These are phyloP conservation scores for Capsicum pubescens DNA, from an alignment of 257 asterid genomes.

Conservation along the genomic window DNA sequence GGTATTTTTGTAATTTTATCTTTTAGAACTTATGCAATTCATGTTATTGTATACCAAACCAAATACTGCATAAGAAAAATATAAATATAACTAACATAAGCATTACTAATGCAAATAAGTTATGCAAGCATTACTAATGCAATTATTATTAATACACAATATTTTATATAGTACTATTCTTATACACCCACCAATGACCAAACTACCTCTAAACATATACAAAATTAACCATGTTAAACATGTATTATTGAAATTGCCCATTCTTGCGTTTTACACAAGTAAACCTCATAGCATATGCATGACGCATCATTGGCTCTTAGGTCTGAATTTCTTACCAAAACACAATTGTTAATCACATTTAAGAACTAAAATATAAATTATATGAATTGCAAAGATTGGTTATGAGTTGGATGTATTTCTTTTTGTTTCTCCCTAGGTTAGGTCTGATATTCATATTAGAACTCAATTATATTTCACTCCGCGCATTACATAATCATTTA, in stretches of 20 bases:
- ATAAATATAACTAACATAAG: no score
- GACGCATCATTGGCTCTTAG: background rate
- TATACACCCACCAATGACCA: no score
- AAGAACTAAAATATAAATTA: background rate
- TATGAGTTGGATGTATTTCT: background rate
- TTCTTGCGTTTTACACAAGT: background rate
- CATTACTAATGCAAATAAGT: no score
- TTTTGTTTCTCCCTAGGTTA: no score
- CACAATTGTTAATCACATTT: constrained; percentile 6
- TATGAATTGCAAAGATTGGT: background rate
- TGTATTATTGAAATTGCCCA: background rate
- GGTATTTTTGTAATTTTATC: no score
- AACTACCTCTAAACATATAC: background rate
- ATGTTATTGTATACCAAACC: no score
- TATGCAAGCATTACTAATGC: no score
- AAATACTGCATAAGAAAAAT: no score
- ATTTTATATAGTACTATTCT: no score
- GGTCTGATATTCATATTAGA: no score
- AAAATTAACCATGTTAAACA: background rate
- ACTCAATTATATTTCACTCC: background rate
- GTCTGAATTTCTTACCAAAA: background rate
- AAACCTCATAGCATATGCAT: background rate
- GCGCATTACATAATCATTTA: background rate
- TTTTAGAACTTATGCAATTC: no score
- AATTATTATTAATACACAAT: no score